Evolutionary conservation across 257 asterid species (phyloP).

Genomic region (Echium plantagineum): DNA sequence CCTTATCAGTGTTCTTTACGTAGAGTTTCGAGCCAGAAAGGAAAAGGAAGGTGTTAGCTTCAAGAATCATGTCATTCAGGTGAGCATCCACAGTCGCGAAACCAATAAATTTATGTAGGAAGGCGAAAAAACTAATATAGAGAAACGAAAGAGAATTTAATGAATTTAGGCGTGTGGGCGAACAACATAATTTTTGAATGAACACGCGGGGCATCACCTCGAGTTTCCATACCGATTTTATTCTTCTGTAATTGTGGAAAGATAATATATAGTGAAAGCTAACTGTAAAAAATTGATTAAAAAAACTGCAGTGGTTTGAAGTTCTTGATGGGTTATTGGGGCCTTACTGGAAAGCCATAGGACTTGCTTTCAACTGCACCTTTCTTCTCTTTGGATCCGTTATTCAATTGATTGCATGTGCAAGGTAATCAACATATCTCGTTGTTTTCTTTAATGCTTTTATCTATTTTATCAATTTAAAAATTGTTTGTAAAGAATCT

Average conservation of each 20-base stretch:
- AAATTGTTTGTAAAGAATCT: too few species aligned
- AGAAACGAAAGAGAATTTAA: too few species aligned
- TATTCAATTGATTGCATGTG: conserved; percentile 92
- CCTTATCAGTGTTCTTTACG: conserved; percentile 77
- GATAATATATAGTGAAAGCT: too few species aligned
- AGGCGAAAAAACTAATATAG: too few species aligned
- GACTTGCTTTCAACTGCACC: conserved; percentile 94
- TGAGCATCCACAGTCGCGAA: too few species aligned
- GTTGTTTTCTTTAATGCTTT: not conserved
- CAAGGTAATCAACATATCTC: conserved; percentile 45
- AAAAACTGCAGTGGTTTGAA: conserved; percentile 80
- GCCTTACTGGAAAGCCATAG: conserved; percentile 92
- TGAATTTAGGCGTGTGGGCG: too few species aligned
- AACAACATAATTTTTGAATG: too few species aligned
- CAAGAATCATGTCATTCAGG: conserved; percentile 98
- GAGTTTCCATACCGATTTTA: too few species aligned
- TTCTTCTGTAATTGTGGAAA: too few species aligned
- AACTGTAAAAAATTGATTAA: not conserved
- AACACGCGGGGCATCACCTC: too few species aligned
- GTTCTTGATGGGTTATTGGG: conserved; percentile 91
- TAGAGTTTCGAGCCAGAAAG: conserved; percentile 78
- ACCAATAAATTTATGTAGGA: too few species aligned
- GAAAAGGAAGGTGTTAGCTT: conserved; percentile 81
- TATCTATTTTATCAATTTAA: too few species aligned
- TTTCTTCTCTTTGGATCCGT: conserved; percentile 93